Evolutionary conservation across 2,329 filamentous ascomycete species (phyloP).

Genomic region (Dactylellina sp.): DNA sequence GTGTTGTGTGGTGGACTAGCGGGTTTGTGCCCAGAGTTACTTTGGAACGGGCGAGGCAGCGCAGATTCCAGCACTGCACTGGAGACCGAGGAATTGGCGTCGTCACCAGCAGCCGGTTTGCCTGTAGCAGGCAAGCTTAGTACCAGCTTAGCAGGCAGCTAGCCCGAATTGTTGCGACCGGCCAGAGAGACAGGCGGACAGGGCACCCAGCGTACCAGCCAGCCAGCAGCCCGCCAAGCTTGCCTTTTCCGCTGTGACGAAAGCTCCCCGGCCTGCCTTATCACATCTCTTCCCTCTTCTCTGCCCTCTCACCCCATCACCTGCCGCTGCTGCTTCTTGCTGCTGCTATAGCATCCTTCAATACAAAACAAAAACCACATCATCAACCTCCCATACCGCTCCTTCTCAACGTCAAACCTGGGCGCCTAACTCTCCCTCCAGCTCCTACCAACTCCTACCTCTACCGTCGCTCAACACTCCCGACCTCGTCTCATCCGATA

Average conservation of each 20-base stretch:
- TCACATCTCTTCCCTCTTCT: slow-evolving; percentile 35
- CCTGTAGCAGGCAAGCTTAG: too few species aligned
- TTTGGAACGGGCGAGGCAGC: slow-evolving; percentile 21
- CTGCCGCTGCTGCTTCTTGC: too few species aligned
- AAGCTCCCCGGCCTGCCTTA: slow-evolving; percentile 31
- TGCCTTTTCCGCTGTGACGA: slow-evolving; percentile 38
- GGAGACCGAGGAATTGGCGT: background rate
- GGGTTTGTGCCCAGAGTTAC: slow-evolving; percentile 54
- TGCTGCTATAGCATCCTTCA: slow-evolving; percentile 10
- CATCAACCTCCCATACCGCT: slow-evolving; percentile 18
- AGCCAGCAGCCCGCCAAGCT: background rate
- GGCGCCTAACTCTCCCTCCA: slow-evolving; percentile 26
- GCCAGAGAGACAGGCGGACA: background rate
- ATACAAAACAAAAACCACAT: slow-evolving; percentile 6
- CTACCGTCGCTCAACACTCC: slow-evolving; percentile 20
- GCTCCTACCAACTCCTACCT: slow-evolving; percentile 3
- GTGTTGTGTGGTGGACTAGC: slow-evolving; percentile 15
- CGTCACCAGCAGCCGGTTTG: background rate
- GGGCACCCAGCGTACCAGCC: slow-evolving; percentile 3
- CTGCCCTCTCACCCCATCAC: background rate
- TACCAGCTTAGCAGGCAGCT: background rate
- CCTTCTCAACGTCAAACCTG: slow-evolving; percentile 9
- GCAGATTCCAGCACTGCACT: slow-evolving; percentile 48
- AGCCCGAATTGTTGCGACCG: too few species aligned
- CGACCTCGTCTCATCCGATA: slow-evolving; percentile 26